Percentiles rank a stretch among this genome's conserved stretches.
These are phyloP conservation scores for Fraxinus anomala DNA, from an alignment of 257 asterid genomes.

Conservation along the genomic window DNA sequence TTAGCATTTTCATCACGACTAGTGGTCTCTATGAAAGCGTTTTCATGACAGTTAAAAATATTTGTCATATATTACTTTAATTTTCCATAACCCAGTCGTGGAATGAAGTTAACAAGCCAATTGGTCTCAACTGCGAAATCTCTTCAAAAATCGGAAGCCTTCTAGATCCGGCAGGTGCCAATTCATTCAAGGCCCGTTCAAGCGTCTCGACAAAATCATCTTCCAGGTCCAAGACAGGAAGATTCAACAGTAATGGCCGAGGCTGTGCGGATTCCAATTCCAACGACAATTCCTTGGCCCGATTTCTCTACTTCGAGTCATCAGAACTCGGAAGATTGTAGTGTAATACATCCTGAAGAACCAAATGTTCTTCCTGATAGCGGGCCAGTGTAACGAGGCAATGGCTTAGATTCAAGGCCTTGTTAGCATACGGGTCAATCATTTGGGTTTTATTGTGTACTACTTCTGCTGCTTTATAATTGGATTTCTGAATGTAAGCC, in stretches of 20 bases:
- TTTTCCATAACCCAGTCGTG: neutral
- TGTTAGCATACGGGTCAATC: constrained; percentile 79
- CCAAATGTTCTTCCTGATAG: constrained; percentile 52
- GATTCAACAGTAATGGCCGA: neutral
- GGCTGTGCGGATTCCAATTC: constrained; percentile 41
- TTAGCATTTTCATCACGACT: no score
- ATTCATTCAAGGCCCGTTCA: constrained; percentile 50
- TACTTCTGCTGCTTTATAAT: constrained; percentile 74
- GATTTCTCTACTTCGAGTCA: constrained; percentile 44
- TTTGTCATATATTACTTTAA: no score
- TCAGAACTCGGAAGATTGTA: constrained; percentile 57
- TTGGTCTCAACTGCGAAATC: constrained; percentile 71
- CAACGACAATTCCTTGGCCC: constrained; percentile 36
- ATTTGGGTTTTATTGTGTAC: constrained; percentile 79
- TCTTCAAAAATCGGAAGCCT: constrained; percentile 86
- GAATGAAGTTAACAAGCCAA: constrained; percentile 55
- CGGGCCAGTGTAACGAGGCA: constrained; percentile 67
- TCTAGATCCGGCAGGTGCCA: constrained; percentile 65
- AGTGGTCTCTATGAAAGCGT: no score
- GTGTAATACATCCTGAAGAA: constrained; percentile 58
- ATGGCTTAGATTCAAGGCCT: constrained; percentile 73
- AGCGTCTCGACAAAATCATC: constrained; percentile 57
- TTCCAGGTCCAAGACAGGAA: constrained; percentile 33
- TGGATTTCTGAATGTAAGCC: constrained; percentile 82
- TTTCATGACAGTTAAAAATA: no score